Evolutionary conservation across 495 filamentous ascomycete species (phyloP).

Genomic region (Penicillium macrosclerotiorum): DNA sequence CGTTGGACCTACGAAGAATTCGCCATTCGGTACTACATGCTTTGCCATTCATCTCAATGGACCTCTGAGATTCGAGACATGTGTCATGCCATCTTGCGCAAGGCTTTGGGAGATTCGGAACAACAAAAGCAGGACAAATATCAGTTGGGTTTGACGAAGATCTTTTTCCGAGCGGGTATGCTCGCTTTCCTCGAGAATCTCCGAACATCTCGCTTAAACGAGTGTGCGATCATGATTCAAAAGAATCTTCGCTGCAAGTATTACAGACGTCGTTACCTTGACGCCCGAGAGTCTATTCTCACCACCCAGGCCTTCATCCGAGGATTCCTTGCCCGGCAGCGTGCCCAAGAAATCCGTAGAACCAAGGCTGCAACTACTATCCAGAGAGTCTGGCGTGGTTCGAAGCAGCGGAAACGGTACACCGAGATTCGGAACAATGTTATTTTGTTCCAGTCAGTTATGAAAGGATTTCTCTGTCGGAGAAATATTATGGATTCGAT

Average conservation of each 20-base stretch:
- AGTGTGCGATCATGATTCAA: conserved; percentile 97
- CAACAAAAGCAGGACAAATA: conserved; percentile 89
- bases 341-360: conserved; percentile 76
- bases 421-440: conserved; percentile 73
- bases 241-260: conserved; percentile 97
- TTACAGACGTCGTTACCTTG: conserved; percentile 87
- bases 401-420: conserved; percentile 79
- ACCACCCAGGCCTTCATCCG: conserved; percentile 71
- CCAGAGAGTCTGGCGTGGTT: conserved; percentile 90
- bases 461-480: conserved; percentile 86
- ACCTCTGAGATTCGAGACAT: conserved; percentile 91
- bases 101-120: conserved; percentile 79
- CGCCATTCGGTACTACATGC: conserved; percentile 96
- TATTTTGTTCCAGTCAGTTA: conserved; percentile 79
- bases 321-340: conserved; percentile 71
- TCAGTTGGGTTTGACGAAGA: conserved; percentile 94
- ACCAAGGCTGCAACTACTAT: conserved; percentile 89
- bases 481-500: conserved; percentile 89
- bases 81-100: conserved; percentile 86
- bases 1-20: conserved; percentile 99
- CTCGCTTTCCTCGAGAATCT: conserved; percentile 95
- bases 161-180: conserved; percentile 99
- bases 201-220: conserved; percentile 82
- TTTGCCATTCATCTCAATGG: conserved; percentile 88
- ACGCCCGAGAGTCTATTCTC: conserved; percentile 78